phyloP scores from a whole-genome alignment of 2,329 filamentous ascomycete species.

The Lachnellula suecica region DNA sequence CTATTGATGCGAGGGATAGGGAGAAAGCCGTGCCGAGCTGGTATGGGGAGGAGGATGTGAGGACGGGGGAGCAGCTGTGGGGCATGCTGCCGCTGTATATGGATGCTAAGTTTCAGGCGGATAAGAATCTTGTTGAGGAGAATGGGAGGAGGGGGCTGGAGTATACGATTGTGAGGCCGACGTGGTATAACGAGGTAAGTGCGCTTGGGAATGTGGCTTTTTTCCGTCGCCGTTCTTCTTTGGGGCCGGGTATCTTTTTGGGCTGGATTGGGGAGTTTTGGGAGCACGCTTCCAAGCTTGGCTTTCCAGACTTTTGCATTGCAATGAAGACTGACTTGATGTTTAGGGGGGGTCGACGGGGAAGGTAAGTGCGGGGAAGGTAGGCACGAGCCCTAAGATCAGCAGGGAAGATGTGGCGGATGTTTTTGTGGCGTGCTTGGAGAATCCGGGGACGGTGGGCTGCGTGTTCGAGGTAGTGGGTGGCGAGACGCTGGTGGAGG shows the following conservation, averaged over 20 bases:
- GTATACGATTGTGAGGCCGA: constrained; percentile 46
- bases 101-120: constrained; percentile 42
- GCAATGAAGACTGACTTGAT: no score
- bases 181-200: constrained; percentile 39
- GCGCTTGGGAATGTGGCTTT: no score
- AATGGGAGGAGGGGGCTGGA: constrained; percentile 39
- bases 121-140: constrained; percentile 37
- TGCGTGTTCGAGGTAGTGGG: constrained; percentile 44
- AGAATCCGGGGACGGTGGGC: constrained; percentile 39
- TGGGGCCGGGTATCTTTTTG: no score
- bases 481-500: constrained; percentile 36
- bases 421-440: constrained; percentile 40
- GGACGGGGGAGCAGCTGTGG: constrained; percentile 39
- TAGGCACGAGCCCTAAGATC: constrained; percentile 37
- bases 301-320: no score
- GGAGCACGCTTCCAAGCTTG: no score
- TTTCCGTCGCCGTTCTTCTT: no score
- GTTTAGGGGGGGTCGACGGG: constrained; percentile 37
- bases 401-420: constrained; percentile 45
- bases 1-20: constrained; percentile 43
- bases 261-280: no score
- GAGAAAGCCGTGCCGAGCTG: constrained; percentile 40
- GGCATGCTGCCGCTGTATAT: constrained; percentile 39
- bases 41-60: constrained; percentile 41
- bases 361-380: constrained; percentile 41